These are phyloP conservation scores for Mucor racemosus DNA, from an alignment of 371 early-diverging fungal species.

Conservation along the genomic window DNA sequence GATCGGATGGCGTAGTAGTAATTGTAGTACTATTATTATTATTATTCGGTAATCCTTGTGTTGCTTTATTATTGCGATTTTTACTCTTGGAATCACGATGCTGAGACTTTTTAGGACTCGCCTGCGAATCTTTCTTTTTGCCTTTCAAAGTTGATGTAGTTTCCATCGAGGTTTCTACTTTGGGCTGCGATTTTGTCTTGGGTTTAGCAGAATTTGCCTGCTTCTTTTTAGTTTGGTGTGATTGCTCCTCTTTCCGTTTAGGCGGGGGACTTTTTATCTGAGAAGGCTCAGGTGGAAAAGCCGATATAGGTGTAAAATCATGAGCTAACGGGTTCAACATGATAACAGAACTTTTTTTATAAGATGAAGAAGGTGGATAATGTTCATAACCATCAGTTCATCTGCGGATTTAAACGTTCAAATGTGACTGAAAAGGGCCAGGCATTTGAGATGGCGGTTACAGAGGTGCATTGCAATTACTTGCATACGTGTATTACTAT, in stretches of 20 bases:
- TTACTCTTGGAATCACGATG: not conserved
- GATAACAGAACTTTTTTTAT: not conserved
- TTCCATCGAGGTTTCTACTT: not conserved
- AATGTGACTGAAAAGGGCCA: constrained; percentile 4
- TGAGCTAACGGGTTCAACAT: constrained; percentile 20
- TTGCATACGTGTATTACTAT: too few relatives aligned
- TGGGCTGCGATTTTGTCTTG: not conserved
- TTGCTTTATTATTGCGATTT: not conserved
- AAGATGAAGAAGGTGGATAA: not conserved
- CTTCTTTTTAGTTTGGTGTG: not conserved
- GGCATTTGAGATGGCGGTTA: not conserved
- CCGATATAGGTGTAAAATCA: constrained; percentile 13
- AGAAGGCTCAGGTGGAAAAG: constrained; percentile 1
- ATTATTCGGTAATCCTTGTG: not conserved
- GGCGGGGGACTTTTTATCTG: not conserved
- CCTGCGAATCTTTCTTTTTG: constrained; percentile 9
- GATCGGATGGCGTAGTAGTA: not conserved
- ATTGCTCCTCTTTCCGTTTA: constrained; percentile 6
- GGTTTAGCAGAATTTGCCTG: not conserved
- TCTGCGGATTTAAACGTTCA: not conserved
- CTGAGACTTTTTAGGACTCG: constrained; percentile 1
- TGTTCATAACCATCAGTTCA: not conserved
- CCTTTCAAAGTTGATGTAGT: not conserved
- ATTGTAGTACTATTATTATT: not conserved
- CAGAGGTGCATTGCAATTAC: not conserved